phyloP scores from a whole-genome alignment of 2,329 filamentous ascomycete species.

The Fusarium bactridioides region DNA sequence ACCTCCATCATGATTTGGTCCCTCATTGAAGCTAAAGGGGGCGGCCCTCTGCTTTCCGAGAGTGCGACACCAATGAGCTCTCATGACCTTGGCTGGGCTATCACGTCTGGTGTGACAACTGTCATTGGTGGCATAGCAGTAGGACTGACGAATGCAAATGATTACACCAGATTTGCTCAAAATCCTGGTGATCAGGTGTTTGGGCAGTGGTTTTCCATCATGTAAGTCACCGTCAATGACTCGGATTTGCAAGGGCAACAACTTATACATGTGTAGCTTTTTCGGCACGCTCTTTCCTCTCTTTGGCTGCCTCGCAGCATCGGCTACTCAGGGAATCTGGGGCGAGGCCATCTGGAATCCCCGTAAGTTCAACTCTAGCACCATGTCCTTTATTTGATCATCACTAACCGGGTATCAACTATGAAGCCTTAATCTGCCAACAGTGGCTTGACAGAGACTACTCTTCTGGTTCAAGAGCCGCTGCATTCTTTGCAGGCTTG shows the following conservation, averaged over 20 bases:
- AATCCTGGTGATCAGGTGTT: neutral
- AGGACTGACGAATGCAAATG: neutral
- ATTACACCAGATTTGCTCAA: neutral
- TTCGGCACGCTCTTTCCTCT: neutral
- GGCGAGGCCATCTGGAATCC: neutral
- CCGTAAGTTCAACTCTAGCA: fast-evolving
- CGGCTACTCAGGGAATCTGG: neutral
- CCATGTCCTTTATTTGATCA: fast-evolving
- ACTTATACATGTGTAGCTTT: neutral
- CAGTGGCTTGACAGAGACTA: neutral
- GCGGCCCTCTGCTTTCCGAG: neutral
- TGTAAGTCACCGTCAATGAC: neutral
- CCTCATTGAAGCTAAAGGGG: neutral
- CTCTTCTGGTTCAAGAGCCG: neutral
- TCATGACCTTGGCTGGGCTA: neutral
- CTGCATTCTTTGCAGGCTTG: neutral
- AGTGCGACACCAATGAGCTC: neutral
- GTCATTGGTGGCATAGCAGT: neutral
- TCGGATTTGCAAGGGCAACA: fast-evolving
- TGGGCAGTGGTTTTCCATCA: neutral
- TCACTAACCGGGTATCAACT: neutral
- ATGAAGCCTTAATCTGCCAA: neutral
- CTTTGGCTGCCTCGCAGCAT: neutral
- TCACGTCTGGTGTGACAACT: neutral
- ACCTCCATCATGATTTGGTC: neutral